These are phyloP conservation scores for Leishmania aethiopica DNA, from an alignment of 208 protist species.

Conservation along the genomic window DNA sequence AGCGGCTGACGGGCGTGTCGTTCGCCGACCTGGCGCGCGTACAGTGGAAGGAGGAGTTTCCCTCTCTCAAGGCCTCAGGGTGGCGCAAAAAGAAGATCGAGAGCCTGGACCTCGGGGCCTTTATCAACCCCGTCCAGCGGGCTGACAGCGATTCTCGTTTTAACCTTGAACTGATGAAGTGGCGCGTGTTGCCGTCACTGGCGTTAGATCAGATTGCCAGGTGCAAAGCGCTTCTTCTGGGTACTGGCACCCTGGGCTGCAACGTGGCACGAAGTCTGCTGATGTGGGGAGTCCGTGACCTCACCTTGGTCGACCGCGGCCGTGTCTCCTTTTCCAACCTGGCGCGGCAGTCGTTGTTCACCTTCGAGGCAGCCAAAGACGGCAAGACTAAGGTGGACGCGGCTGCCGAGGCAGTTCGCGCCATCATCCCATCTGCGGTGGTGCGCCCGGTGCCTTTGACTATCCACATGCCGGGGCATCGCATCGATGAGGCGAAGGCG, in stretches of 20 bases:
- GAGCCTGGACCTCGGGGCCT: conserved; percentile 63
- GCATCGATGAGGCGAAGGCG: conserved; percentile 36
- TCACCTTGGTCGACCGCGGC: conserved; percentile 97
- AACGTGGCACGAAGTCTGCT: conserved; percentile 96
- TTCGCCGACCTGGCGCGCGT: conserved; percentile 7
- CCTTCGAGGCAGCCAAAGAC: conserved; percentile 78
- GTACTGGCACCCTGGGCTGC: conserved; percentile 98
- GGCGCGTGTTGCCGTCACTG: conserved; percentile 95
- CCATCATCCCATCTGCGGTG: conserved; percentile 89
- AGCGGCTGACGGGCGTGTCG: background rate
- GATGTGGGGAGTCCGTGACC: conserved; percentile 96
- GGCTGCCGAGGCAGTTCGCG: conserved; percentile 83
- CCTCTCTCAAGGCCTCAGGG: conserved; percentile 37
- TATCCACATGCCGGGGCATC: conserved; percentile 98
- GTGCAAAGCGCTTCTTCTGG: conserved; percentile 95
- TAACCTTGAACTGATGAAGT: conserved; percentile 98
- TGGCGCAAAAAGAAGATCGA: conserved; percentile 46
- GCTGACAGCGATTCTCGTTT: conserved; percentile 70
- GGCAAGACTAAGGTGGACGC: conserved; percentile 88
- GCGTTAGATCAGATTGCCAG: conserved; percentile 86
- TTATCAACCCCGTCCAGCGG: conserved; percentile 89
- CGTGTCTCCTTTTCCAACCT: conserved; percentile 97
- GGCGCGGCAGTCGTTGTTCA: conserved; percentile 91
- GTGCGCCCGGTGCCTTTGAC: conserved; percentile 61
- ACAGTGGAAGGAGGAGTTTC: conserved; percentile 24